These are phyloP conservation scores for Aspergillus tanneri DNA, from an alignment of 2,329 filamentous ascomycete genomes.

Conservation along the genomic window DNA sequence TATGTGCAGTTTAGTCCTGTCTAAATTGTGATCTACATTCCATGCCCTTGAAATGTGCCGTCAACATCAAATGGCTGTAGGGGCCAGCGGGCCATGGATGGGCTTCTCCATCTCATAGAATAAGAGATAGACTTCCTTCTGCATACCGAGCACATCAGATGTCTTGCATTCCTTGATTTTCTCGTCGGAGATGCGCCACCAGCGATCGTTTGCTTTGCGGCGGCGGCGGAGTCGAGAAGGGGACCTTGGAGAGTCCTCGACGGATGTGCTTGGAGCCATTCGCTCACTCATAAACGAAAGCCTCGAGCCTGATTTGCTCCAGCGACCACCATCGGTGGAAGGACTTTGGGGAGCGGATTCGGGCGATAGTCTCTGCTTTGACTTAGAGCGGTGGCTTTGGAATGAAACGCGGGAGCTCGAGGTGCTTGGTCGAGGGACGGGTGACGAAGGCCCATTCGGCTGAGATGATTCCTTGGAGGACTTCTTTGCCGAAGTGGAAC, in stretches of 20 bases:
- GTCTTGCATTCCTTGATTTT: conserved; percentile 95
- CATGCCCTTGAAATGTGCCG: neutral
- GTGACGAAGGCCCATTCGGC: conserved; percentile 17
- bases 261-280: conserved; percentile 26
- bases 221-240: conserved; percentile 54
- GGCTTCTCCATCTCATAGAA: conserved; percentile 84
- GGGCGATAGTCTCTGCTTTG: conserved; percentile 26
- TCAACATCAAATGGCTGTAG: neutral
- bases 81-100: neutral
- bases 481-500: conserved; percentile 16
- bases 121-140: conserved; percentile 90
- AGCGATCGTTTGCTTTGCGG: conserved; percentile 67
- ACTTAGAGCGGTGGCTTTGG: conserved; percentile 32
- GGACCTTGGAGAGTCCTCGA: conserved; percentile 22
- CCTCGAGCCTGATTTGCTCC: conserved; percentile 27
- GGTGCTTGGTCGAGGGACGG: conserved; percentile 26
- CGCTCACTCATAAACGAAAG: conserved; percentile 26
- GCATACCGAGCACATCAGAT: conserved; percentile 85
- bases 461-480: conserved; percentile 16
- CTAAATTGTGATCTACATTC: neutral
- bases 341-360: conserved; percentile 28
- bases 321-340: conserved; percentile 24
- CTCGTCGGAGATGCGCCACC: conserved; percentile 98
- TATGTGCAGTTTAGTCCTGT: neutral
- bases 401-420: conserved; percentile 36